These are phyloP conservation scores for Musa schizocarpa DNA, from an alignment of 176 grass and related monocot genomes.

Conservation along the genomic window DNA sequence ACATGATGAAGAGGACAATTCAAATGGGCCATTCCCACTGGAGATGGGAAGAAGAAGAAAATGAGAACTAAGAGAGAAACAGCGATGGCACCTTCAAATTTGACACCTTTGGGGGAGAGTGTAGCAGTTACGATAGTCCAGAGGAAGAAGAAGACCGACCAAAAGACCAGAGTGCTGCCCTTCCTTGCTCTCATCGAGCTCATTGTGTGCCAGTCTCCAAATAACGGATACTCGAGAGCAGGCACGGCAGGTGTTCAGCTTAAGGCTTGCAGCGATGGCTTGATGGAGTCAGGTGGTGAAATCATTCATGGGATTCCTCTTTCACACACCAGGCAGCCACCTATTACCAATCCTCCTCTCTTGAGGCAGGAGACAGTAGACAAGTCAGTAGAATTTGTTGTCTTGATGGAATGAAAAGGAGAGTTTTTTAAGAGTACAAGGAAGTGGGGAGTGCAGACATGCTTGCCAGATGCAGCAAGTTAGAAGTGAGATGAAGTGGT, in stretches of 20 bases:
- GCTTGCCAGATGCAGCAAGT: not conserved
- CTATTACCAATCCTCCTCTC: too few relatives aligned
- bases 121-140: constrained; percentile 17
- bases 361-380: too few relatives aligned
- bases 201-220: not conserved
- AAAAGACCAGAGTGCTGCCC: not conserved
- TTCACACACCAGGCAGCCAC: too few relatives aligned
- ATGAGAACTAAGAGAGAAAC: not conserved
- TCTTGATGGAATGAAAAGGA: not conserved
- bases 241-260: too few relatives aligned
- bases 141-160: constrained; percentile 7
- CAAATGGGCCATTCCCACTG: not conserved
- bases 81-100: constrained; percentile 26
- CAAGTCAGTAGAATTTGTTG: not conserved
- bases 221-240: not conserved
- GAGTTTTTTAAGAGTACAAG: not conserved
- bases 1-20: not conserved
- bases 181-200: not conserved
- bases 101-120: constrained; percentile 36
- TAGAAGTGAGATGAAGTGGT: not conserved
- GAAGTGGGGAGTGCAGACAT: not conserved
- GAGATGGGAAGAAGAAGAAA: not conserved
- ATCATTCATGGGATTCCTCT: not conserved
- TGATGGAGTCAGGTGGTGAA: not conserved
- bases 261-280: not conserved